phyloP scores from a whole-genome alignment of 306 rosid genomes.

The Styphnolobium japonicum region DNA sequence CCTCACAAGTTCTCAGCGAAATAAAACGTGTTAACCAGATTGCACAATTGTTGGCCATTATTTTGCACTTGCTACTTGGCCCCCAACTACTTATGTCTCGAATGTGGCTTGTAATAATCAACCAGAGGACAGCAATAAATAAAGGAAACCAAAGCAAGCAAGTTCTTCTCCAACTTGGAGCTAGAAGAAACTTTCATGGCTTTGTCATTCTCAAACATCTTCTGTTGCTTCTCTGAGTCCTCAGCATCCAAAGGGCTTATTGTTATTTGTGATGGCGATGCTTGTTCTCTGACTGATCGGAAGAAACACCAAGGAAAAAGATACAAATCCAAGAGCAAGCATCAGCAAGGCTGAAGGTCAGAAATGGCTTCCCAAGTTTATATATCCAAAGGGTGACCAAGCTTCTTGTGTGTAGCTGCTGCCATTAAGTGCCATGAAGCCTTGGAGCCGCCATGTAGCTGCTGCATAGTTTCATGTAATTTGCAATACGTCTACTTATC shows the following conservation, averaged over 20 bases:
- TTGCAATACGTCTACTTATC: neutral
- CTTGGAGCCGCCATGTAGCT: neutral
- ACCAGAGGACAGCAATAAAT: neutral
- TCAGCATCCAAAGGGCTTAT: neutral
- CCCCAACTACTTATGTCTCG: neutral
- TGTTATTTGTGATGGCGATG: neutral
- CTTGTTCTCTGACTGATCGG: neutral
- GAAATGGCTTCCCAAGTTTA: neutral
- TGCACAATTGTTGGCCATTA: neutral
- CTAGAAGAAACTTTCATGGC: neutral
- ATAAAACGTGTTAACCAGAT: neutral
- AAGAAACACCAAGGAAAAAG: neutral
- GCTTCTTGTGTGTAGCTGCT: neutral
- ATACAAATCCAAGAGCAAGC: neutral
- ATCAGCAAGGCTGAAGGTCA: neutral
- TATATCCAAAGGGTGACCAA: neutral
- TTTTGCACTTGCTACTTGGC: neutral
- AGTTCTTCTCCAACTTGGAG: neutral
- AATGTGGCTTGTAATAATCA: neutral
- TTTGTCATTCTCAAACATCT: neutral
- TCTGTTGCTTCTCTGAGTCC: neutral
- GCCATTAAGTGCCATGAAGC: neutral
- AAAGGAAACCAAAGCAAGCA: neutral
- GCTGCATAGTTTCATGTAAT: neutral
- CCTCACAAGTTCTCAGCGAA: neutral